A percentile compares a stretch with the other conserved stretches of the same genome.
These are phyloP conservation scores for Colletotrichum shisoi DNA, from an alignment of 2,329 filamentous ascomycete species.

Conservation along the genomic window DNA sequence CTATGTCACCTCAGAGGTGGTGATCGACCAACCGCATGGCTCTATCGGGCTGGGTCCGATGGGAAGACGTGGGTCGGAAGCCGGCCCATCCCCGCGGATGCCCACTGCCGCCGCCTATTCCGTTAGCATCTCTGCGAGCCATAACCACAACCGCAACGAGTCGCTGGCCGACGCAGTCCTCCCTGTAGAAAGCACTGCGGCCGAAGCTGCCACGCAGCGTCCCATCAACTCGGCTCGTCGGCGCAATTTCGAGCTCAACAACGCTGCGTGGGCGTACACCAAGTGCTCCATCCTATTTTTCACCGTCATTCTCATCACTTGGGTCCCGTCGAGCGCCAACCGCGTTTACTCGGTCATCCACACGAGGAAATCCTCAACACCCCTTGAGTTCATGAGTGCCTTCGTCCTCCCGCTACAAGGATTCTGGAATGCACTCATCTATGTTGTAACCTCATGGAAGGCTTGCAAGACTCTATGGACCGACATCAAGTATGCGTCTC, in stretches of 20 bases:
- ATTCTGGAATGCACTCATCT: slow-evolving; percentile 85
- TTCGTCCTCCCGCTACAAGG: slow-evolving; percentile 82
- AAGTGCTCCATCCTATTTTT: slow-evolving; percentile 77
- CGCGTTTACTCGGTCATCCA: slow-evolving; percentile 74
- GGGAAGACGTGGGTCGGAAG: slow-evolving; percentile 43
- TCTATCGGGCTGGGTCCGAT: slow-evolving; percentile 49
- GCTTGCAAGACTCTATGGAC: slow-evolving; percentile 63
- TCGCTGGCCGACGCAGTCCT: slow-evolving; percentile 44
- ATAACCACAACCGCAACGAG: slow-evolving; percentile 41
- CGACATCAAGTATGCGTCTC: slow-evolving; percentile 48
- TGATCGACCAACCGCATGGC: slow-evolving; percentile 43
- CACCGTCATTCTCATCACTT: slow-evolving; percentile 73
- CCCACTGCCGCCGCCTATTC: slow-evolving; percentile 48
- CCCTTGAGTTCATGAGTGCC: slow-evolving; percentile 73
- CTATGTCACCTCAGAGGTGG: slow-evolving; percentile 65
- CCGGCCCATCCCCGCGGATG: slow-evolving; percentile 14
- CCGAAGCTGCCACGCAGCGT: slow-evolving; percentile 40
- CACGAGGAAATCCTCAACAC: slow-evolving; percentile 59
- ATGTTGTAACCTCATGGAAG: slow-evolving; percentile 72
- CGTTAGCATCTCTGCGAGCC: slow-evolving; percentile 55
- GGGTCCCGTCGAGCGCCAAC: slow-evolving; percentile 81
- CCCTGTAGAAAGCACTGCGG: slow-evolving; percentile 44
- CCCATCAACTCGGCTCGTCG: slow-evolving; percentile 46
- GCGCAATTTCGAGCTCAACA: slow-evolving; percentile 63
- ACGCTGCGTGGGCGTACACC: slow-evolving; percentile 73